Percentiles rank a stretch among this genome's conserved stretches.
phyloP scores from a whole-genome alignment of 257 asterid species.

The Solanum pennellii region DNA sequence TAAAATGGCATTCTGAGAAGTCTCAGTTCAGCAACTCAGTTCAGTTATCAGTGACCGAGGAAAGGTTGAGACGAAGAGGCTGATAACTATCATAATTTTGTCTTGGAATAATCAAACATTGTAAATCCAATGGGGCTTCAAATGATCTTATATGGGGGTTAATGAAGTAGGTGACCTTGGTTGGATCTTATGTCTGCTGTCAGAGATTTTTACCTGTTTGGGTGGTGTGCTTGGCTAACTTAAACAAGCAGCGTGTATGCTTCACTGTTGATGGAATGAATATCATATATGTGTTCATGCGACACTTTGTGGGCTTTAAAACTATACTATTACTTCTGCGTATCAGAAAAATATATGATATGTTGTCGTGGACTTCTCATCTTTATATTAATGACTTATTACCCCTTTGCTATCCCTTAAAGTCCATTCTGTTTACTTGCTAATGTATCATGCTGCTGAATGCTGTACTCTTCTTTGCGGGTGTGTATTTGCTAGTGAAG shows the following conservation, averaged over 20 bases:
- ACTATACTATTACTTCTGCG: neutral
- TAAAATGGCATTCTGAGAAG: neutral
- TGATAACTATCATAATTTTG: neutral
- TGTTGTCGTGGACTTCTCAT: neutral
- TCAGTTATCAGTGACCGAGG: neutral
- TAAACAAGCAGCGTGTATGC: neutral
- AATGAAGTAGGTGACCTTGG: neutral
- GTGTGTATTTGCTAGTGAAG: constrained; percentile 9
- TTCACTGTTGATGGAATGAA: neutral
- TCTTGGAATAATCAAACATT: neutral
- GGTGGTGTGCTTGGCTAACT: neutral
- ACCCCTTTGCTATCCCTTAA: neutral
- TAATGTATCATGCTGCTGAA: neutral
- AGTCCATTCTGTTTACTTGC: neutral
- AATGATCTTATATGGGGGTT: neutral
- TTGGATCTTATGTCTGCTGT: neutral
- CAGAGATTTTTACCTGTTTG: neutral
- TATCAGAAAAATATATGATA: neutral
- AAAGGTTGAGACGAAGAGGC: neutral
- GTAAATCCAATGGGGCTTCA: neutral
- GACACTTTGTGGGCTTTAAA: neutral
- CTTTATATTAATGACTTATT: neutral
- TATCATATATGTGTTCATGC: neutral
- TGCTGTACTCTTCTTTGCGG: neutral
- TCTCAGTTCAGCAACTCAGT: neutral